Base-by-base conservation (phyloP, 2,329 filamentous ascomycete genomes). In the Fusarium redolens region DNA sequence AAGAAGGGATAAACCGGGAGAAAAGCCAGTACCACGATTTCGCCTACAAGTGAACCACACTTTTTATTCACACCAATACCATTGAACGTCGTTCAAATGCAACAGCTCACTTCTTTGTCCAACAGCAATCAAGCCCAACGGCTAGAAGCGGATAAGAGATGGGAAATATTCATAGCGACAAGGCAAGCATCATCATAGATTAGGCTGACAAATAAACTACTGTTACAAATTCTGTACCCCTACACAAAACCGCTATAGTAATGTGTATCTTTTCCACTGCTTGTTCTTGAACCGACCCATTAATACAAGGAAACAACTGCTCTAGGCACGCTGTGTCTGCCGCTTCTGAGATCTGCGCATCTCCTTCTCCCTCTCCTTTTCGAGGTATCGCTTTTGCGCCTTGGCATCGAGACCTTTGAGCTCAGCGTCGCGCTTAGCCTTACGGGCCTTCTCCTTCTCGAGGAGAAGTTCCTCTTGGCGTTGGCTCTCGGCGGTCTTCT, bases 351-450 rank as follows among this genome's bases (percentile, higher is more conserved):
- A 81, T 82, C 85, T 88, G 77, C 87, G 87, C 78, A 87, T 66
- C 83, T 92, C 92, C 88, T 92, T 93, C 80, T 94, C 92, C 77
- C 88, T 90, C 86, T 96, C 93, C 83, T 91, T 92, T 76, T 95
- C 93, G 62, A 96, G 87, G 81, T 91, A 96, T 85, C 94, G 95
- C 86, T 93, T 93, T 87, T 96, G 93, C 68, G 93, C 92, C 82
- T 95, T 94, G 61, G 93, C 93, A 78, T 92, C 92, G 78, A 96
- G 88, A 17, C 88, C 88, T 78, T 91, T 92, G 72, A 96, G 87
- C 80, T 95, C 91, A 75, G 92, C 91, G 78, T 98, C 96, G 60
- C 95, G 90, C 88, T 98, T 97, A 78, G 93, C 91, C 85, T 98
- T 97, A 84, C 92, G 95, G 81, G 92, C 85, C 83, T 89, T 90